Conservation (phyloP, 331 rosid species). For the Arachis monticola region DNA sequence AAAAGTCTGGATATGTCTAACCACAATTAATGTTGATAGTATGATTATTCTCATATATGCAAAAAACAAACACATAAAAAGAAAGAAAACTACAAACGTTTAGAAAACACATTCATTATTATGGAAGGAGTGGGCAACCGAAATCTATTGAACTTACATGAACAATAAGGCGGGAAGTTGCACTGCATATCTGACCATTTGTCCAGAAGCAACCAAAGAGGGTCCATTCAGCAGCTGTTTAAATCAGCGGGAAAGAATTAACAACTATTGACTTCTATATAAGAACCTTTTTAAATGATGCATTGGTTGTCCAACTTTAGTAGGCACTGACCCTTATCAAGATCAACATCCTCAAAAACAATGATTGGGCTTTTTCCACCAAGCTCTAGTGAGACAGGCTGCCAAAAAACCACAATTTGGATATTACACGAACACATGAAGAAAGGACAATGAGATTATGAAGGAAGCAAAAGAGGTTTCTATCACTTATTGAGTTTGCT, state of each 20-base stretch:
- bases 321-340: slow-evolving; percentile 84
- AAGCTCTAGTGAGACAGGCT: slow-evolving; percentile 96
- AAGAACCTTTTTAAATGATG: background rate
- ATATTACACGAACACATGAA: slow-evolving; percentile 32
- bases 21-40: slow-evolving; percentile 22
- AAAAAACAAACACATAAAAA: slow-evolving; percentile 14
- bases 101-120: slow-evolving; percentile 2
- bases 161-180: slow-evolving; percentile 92
- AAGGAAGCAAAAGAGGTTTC: background rate
- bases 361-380: slow-evolving; percentile 96
- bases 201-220: slow-evolving; percentile 95
- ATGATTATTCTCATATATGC: slow-evolving; percentile 15
- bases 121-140: slow-evolving; percentile 21
- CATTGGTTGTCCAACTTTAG: slow-evolving; percentile 21
- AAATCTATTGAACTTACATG: slow-evolving; percentile 65
- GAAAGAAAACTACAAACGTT: background rate
- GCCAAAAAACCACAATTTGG: slow-evolving; percentile 48
- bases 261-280: slow-evolving; percentile 7
- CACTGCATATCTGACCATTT: slow-evolving; percentile 99
- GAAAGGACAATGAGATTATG: slow-evolving; percentile 7
- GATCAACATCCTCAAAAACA: slow-evolving; percentile 93
- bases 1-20: slow-evolving; percentile 10
- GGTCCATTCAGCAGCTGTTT: slow-evolving; percentile 96
- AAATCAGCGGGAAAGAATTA: slow-evolving; percentile 43
- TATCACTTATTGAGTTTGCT: background rate